Evolutionary conservation across 2,329 filamentous ascomycete genomes (phyloP).

Genomic region (Alternaria metachromatica): DNA sequence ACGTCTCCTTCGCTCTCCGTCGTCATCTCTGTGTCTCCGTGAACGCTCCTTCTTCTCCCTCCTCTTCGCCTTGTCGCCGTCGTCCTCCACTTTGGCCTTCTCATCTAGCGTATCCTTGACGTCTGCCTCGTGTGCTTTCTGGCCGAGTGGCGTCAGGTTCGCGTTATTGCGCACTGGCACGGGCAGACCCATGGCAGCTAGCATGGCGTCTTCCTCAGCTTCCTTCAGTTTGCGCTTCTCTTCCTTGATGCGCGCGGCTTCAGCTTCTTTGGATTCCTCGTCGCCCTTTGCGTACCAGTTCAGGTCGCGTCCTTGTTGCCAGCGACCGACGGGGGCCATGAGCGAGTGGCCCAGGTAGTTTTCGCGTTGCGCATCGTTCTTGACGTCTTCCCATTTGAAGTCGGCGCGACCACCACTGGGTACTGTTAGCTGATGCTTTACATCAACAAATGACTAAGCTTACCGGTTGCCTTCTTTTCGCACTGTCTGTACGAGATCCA

Average conservation of each 20-base stretch:
- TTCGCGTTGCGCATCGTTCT: constrained; percentile 84
- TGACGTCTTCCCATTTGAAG: constrained; percentile 96
- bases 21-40: constrained; percentile 33
- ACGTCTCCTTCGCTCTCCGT: constrained; percentile 30
- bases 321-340: constrained; percentile 90
- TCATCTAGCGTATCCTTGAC: constrained; percentile 63
- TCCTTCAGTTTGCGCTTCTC: constrained; percentile 86
- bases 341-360: constrained; percentile 89
- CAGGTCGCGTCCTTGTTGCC: constrained; percentile 79
- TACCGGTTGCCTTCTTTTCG: constrained; percentile 85
- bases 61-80: constrained; percentile 23
- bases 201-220: constrained; percentile 90
- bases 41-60: constrained; percentile 34
- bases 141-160: constrained; percentile 65
- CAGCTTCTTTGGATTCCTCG: constrained; percentile 63
- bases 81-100: constrained; percentile 50
- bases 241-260: constrained; percentile 64
- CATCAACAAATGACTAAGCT: constrained; percentile 10
- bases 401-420: constrained; percentile 81
- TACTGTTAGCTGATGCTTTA: constrained; percentile 6
- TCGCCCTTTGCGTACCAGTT: constrained; percentile 69
- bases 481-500: constrained; percentile 94
- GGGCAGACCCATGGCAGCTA: constrained; percentile 80
- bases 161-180: constrained; percentile 71
- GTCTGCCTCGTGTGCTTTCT: constrained; percentile 59